Evolutionary conservation across 345 rosid species (phyloP), one percentile per base, ranked within the genome.

Genomic region (Pistacia integerrima): DNA sequence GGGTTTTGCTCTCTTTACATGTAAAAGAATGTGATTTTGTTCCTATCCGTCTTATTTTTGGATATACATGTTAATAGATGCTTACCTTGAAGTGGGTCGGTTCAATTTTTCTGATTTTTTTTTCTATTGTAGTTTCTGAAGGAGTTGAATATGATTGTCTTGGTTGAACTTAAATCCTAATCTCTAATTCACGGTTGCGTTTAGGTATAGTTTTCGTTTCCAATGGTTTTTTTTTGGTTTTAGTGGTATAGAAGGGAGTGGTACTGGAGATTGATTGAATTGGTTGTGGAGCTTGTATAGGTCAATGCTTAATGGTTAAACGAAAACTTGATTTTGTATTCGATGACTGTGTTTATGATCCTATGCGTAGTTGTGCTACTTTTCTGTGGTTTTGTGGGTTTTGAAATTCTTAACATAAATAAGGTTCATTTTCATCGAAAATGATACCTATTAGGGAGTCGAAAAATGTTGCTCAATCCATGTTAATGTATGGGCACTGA

Each of bases 181-280:
- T 71, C 38, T 38, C 46, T 16, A 20, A 41, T n/a, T n/a, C n/a
- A n/a, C n/a, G n/a, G n/a, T n/a, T n/a, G n/a, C n/a, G n/a, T n/a
- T n/a, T 17, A 36, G 54, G 51, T 41, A 22, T 41, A 20, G 74
- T 41, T 41, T 41, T 41, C 6, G 46, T 41, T 41, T 7, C 46
- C 8, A 41, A 41, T 41, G 46, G n/a, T 1, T 6, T 6, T 38
- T 0, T 6, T 38, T 4, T 38, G 41, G 7, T 38, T 5, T 38
- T 38, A 41, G 22, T 49, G 48, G 59, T 58, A 73, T 48, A 48
- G 18, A 10, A 62, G 67, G 4, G 48, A 2, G 18, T 9, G 16
- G 69, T 62, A 33, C 30, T 72, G 75, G 64, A 16, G 62, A 55
- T 55, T 17, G 28, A 55, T 17, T 13, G 63, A 30, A 35, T 69